A percentile compares a stretch with the other conserved stretches of the same genome.
Conservation (phyloP, 805 yeast species). For the Schizosaccharomyces pombe region DNA sequence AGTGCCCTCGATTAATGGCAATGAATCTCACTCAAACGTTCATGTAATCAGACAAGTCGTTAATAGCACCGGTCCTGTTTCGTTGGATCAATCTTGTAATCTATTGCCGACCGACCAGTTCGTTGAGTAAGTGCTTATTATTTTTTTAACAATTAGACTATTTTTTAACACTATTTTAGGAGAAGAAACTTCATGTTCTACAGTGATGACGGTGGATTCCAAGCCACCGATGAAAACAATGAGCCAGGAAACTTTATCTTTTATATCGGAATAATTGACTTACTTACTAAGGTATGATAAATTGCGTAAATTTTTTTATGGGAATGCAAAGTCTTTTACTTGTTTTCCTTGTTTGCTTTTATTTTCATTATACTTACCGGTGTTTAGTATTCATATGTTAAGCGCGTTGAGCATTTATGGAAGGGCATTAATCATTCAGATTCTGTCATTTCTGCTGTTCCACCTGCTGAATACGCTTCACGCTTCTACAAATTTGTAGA, state of each 20-base stretch:
- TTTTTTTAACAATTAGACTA: no score
- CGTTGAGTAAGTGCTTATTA: background rate
- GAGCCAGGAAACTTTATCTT: constrained; percentile 46
- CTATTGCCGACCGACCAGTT: background rate
- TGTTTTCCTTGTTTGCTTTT: background rate
- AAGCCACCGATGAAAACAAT: constrained; percentile 41
- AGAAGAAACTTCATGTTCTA: constrained; percentile 32
- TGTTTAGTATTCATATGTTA: constrained; percentile 35
- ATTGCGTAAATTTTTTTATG: constrained; percentile 12
- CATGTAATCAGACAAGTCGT: background rate
- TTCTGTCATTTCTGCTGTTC: constrained; percentile 61
- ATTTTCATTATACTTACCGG: background rate
- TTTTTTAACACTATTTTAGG: background rate
- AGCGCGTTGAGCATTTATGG: constrained; percentile 68
- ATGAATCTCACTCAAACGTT: background rate
- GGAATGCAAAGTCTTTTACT: background rate
- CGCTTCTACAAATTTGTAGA: constrained; percentile 52
- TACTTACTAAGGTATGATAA: constrained; percentile 34
- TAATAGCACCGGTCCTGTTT: background rate
- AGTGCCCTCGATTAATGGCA: background rate
- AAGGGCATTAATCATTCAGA: constrained; percentile 48
- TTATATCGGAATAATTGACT: constrained; percentile 83
- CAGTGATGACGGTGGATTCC: constrained; percentile 63
- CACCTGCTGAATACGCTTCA: constrained; percentile 74
- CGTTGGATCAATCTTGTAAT: background rate